Conservation (phyloP, 2,329 filamentous ascomycete species). For the Metarhizium robertsii region DNA sequence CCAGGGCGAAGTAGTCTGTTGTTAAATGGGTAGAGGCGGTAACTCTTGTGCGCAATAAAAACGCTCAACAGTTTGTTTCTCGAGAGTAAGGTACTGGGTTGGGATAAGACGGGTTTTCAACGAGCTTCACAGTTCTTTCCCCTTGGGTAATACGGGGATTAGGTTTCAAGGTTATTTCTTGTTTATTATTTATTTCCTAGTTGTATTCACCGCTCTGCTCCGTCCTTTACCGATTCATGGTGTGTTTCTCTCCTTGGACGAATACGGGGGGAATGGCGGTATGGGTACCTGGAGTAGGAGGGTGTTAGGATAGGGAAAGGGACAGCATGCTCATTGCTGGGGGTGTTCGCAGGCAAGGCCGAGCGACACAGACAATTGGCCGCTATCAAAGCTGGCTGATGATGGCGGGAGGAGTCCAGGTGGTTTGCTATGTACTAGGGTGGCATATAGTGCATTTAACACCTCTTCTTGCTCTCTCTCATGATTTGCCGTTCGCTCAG, state of each 20-base stretch:
- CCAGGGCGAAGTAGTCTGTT: not conserved
- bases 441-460: not conserved
- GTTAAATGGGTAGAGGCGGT: not conserved
- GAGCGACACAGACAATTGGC: not conserved
- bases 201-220: not conserved
- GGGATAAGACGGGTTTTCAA: not conserved
- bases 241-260: not conserved
- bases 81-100: not conserved
- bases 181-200: not conserved
- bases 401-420: not conserved
- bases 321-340: not conserved
- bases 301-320: not conserved
- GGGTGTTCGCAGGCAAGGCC: not conserved
- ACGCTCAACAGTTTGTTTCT: not conserved
- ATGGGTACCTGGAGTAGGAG: not conserved
- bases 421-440: not conserved
- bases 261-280: not conserved
- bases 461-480: not conserved
- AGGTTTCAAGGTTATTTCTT: not conserved
- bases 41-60: not conserved
- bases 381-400: not conserved
- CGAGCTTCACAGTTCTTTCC: constrained; percentile 1
- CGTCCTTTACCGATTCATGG: not conserved
- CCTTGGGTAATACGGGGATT: not conserved
- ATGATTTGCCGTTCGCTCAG: not conserved